Conservation (phyloP, 169 alveolate genomes). For the Eimeria brunetti region DNA sequence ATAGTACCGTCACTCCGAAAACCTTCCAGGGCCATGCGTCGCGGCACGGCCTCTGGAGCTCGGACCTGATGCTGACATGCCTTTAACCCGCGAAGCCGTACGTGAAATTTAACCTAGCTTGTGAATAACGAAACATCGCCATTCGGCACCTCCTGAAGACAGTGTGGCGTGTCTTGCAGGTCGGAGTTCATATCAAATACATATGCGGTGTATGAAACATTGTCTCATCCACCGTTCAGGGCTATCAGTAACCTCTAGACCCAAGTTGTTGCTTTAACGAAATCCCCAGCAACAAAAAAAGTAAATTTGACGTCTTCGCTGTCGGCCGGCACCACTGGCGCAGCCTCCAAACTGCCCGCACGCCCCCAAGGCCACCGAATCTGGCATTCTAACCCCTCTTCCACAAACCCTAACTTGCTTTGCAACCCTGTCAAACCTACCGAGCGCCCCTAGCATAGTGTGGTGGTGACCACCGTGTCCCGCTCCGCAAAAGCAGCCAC, state of each 20-base stretch:
- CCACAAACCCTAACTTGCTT: conserved; percentile 26
- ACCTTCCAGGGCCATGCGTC: conserved; percentile 62
- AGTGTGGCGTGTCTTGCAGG: conserved; percentile 66
- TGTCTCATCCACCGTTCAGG: conserved; percentile 47
- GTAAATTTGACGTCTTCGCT: conserved; percentile 65
- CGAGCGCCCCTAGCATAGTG: conserved; percentile 31
- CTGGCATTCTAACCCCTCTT: conserved; percentile 51
- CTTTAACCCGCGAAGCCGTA: conserved; percentile 73
- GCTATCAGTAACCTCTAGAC: conserved; percentile 71
- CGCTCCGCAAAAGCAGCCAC: conserved; percentile 23
- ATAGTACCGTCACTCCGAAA: conserved; percentile 22
- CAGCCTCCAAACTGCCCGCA: conserved; percentile 73
- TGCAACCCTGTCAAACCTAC: conserved; percentile 37
- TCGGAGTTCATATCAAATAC: background rate
- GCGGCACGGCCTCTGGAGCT: conserved; percentile 42
- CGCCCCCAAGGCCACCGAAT: conserved; percentile 42
- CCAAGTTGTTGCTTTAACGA: conserved; percentile 67
- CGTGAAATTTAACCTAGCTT: conserved; percentile 1
- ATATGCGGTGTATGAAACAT: background rate
- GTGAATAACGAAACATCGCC: background rate
- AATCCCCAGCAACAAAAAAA: conserved; percentile 75
- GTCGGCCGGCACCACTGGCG: conserved; percentile 75
- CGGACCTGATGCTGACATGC: conserved; percentile 73
- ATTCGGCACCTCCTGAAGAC: conserved; percentile 56
- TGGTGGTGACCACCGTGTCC: conserved; percentile 8